Base-by-base conservation (phyloP, 768 basidiomycete genomes). In the Inosperma sp. region DNA sequence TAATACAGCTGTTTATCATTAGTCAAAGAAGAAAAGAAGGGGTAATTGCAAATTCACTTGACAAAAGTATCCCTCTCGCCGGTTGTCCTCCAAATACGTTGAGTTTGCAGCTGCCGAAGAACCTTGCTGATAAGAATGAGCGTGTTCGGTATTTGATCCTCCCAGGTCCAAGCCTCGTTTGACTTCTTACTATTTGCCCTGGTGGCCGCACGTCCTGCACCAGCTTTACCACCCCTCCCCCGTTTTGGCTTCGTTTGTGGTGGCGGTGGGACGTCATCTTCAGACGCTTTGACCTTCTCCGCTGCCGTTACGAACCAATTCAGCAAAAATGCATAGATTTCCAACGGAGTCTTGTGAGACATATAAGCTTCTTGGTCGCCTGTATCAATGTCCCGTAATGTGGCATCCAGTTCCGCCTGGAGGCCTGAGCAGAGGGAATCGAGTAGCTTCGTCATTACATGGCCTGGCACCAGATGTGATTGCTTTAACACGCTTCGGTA, bases 291-390 rank as follows among this genome's bases (percentile, higher is more conserved):
- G 52, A 86, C 80, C 57, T 85, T 87, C 67, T 95, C 93, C 1
- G 84, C 86, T 0, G 83, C 83, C 9, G 72, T 69, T 13, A 90
- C 87, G 63, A 94, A 94, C 93, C 93, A 97, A 53, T 84, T 77
- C n/a, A 96, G 68, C 21, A 97, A 72, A 64, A 98, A 97, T 6
- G 86, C 88, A 65, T 91, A 97, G 75, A 88, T 84, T 65, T 98
- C 96, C 53, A 99, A 74, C 0, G 91, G 81, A 3, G 63, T 56
- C 64, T 85, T 88, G 66, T 93, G 92, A 0, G 72, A 60, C 55
- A 77, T 66, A 59, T 79, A 75, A 2, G 75, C 72, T 50, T 85
- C 74, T 51, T 83, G 78, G 42, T 85, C 80, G 22, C 86, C 88
- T 5, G 78, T 71, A 7, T 88, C 83, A 21, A 88, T 67, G 56